Evolutionary conservation across 768 basidiomycete genomes (phyloP).

Genomic region (Mycena crocata): DNA sequence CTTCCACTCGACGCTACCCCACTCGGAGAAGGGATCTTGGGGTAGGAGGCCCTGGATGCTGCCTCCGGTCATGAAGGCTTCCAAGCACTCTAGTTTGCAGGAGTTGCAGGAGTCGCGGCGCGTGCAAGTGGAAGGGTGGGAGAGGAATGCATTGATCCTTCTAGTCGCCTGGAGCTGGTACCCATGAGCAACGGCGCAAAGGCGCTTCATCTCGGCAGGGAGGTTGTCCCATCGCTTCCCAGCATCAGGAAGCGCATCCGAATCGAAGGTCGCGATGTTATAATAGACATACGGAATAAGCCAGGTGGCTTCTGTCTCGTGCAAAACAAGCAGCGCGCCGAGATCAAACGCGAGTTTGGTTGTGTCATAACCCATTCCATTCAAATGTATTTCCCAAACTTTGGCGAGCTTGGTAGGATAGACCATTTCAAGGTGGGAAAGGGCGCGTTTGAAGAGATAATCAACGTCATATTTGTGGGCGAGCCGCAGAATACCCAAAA

Average conservation of each 20-base stretch:
- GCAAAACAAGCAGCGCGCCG: not conserved
- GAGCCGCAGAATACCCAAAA: too few relatives aligned
- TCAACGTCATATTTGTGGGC: conserved; percentile 19
- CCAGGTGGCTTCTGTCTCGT: not conserved
- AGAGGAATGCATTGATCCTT: not conserved
- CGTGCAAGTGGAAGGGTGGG: not conserved
- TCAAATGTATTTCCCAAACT: not conserved
- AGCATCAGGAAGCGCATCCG: not conserved
- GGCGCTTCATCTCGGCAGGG: not conserved
- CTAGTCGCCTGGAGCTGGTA: not conserved
- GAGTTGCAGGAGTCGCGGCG: too few relatives aligned
- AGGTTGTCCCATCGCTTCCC: not conserved
- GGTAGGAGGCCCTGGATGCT: too few relatives aligned
- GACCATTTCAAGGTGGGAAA: not conserved
- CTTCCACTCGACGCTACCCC: too few relatives aligned
- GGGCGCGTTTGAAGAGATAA: conserved; percentile 11
- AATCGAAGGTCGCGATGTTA: not conserved
- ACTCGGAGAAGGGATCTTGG: too few relatives aligned
- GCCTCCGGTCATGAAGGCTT: too few relatives aligned
- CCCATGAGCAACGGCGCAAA: not conserved
- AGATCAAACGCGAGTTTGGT: not conserved
- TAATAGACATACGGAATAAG: conserved; percentile 6
- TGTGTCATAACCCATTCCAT: not conserved
- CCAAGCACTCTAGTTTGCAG: too few relatives aligned
- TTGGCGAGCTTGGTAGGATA: not conserved